Evolutionary conservation across 192 early-diverging fungal species (phyloP).

Genomic region (Backusella circina): DNA sequence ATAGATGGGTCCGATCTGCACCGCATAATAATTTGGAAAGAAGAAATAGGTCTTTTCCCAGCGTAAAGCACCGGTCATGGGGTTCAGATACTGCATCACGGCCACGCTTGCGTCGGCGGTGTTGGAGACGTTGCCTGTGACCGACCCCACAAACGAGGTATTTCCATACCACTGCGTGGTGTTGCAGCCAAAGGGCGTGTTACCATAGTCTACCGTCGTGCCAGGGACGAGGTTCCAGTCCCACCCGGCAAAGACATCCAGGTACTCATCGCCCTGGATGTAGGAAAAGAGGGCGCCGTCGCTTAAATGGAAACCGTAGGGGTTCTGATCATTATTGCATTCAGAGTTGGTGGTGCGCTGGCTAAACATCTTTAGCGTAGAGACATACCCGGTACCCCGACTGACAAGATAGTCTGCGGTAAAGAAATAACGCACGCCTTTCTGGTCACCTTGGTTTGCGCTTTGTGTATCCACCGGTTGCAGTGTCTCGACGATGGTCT

Average conservation of each 20-base stretch:
- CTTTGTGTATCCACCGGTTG: background rate
- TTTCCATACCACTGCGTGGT: conserved; percentile 14
- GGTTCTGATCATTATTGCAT: conserved; percentile 24
- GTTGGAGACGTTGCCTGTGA: background rate
- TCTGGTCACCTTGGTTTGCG: background rate
- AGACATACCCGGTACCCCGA: conserved; percentile 4
- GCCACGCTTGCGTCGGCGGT: conserved; percentile 11
- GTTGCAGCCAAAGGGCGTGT: conserved; percentile 12
- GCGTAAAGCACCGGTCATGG: background rate
- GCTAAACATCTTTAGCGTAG: conserved; percentile 25
- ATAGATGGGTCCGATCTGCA: conserved; percentile 6
- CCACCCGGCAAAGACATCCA: conserved; percentile 27
- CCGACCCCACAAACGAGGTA: conserved; percentile 25
- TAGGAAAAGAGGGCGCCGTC: conserved; percentile 27
- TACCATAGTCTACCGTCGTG: conserved; percentile 23
- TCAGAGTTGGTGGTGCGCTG: conserved; percentile 20
- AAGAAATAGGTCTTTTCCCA: conserved; percentile 29
- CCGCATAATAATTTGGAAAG: conserved; percentile 18
- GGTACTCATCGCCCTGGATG: conserved; percentile 20
- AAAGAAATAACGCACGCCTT: conserved; percentile 1
- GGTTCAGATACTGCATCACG: conserved; percentile 26
- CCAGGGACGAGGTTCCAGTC: conserved; percentile 31
- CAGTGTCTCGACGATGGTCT: background rate
- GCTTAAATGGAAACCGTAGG: conserved; percentile 24
- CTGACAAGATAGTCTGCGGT: conserved; percentile 13